Evolutionary conservation across 306 rosid species (phyloP).

Genomic region (Lagenaria siceraria): DNA sequence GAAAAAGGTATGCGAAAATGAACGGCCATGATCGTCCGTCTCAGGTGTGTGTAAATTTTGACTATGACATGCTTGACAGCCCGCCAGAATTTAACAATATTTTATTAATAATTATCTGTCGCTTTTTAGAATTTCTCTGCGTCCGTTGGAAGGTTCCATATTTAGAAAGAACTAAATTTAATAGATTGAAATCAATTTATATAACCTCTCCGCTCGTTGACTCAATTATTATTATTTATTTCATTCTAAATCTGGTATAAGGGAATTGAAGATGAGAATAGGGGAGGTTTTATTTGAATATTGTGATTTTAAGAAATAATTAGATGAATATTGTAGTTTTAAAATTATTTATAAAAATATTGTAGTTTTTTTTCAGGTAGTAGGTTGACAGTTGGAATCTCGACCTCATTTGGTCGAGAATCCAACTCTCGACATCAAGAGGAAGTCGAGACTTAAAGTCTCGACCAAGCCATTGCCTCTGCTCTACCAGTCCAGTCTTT

Average conservation of each 20-base stretch:
- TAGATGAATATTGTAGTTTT: too few species aligned
- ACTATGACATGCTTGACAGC: neutral
- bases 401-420: too few species aligned
- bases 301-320: too few species aligned
- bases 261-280: too few species aligned
- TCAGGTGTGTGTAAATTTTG: neutral
- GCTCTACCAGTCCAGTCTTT: too few species aligned
- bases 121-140: neutral
- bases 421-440: too few species aligned
- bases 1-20: neutral
- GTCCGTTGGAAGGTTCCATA: neutral
- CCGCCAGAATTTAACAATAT: neutral
- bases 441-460: too few species aligned
- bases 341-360: too few species aligned
- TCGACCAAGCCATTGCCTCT: too few species aligned
- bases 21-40: neutral
- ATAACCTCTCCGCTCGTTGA: neutral
- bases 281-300: too few species aligned
- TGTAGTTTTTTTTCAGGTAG: too few species aligned
- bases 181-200: neutral
- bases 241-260: neutral
- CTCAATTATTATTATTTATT: neutral
- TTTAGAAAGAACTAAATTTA: neutral
- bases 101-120: neutral
- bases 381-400: too few species aligned